phyloP scores from a whole-genome alignment of 768 basidiomycete species.

The Pleurotus salmoneostramineus region DNA sequence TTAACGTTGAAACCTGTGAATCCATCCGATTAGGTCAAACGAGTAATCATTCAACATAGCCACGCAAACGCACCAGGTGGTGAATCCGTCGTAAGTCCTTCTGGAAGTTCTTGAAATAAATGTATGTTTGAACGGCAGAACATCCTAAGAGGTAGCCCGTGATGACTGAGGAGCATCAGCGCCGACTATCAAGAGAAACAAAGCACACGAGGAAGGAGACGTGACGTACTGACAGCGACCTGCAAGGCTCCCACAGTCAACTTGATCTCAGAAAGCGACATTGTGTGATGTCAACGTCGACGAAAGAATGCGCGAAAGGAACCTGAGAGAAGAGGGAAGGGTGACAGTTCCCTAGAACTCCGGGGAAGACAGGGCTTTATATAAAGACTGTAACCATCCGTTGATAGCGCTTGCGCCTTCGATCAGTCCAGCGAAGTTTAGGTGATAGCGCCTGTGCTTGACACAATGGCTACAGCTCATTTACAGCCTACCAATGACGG shows the following conservation, averaged over 20 bases:
- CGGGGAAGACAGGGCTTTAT: background rate
- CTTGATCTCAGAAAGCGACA: constrained; percentile 1
- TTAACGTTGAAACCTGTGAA: background rate
- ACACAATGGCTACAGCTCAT: too few species aligned
- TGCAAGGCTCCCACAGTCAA: constrained; percentile 3
- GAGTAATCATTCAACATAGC: background rate
- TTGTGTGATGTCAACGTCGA: background rate
- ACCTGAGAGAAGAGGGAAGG: background rate
- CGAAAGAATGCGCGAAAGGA: background rate
- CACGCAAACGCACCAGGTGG: background rate
- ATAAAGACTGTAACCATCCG: background rate
- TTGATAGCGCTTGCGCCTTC: too few species aligned
- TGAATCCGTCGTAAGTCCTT: background rate
- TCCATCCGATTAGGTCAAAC: background rate
- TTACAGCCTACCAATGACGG: too few species aligned
- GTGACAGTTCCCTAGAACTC: background rate
- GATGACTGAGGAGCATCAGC: background rate
- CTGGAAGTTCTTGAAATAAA: constrained; percentile 2
- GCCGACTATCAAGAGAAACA: background rate
- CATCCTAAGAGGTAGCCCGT: constrained; percentile 2
- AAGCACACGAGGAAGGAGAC: background rate
- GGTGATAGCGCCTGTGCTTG: too few species aligned
- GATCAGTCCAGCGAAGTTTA: too few species aligned
- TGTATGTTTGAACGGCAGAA: constrained; percentile 3
- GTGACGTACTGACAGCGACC: constrained; percentile 2